Conservation (phyloP, 805 yeast species). For the Cyberlindnera japonica region DNA sequence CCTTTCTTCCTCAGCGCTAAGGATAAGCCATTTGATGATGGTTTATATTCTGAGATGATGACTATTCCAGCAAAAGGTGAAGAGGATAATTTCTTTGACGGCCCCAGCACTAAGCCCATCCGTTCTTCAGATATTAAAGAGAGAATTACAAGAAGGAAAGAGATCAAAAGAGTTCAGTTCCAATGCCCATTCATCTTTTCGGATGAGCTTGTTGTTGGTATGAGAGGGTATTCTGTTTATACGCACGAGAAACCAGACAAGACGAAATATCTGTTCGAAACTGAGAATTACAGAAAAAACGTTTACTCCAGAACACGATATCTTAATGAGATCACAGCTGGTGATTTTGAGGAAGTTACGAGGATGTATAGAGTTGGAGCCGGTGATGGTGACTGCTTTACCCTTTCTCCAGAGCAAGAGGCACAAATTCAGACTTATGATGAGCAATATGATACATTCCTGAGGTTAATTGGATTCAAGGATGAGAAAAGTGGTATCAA, state of each 20-base stretch:
- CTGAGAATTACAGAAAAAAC: conserved; percentile 46
- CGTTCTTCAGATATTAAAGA: conserved; percentile 41
- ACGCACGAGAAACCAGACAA: conserved; percentile 48
- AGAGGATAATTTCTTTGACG: conserved; percentile 27
- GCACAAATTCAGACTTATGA: conserved; percentile 32
- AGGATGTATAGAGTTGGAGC: conserved; percentile 44
- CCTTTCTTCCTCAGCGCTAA: conserved; percentile 57
- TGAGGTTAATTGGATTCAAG: conserved; percentile 69
- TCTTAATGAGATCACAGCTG: conserved; percentile 40
- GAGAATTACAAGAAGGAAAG: conserved; percentile 52
- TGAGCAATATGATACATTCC: conserved; percentile 40
- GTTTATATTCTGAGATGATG: conserved; percentile 53
- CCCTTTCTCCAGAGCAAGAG: conserved; percentile 36
- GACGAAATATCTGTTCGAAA: conserved; percentile 51
- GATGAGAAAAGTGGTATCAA: conserved; percentile 38
- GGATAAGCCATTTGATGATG: conserved; percentile 38
- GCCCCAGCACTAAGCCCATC: conserved; percentile 41
- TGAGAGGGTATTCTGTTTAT: conserved; percentile 68
- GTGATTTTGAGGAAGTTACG: conserved; percentile 34
- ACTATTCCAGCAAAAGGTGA: conserved; percentile 25
- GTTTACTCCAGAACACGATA: conserved; percentile 46
- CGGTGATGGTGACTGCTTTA: conserved; percentile 35
- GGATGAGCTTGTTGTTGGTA: conserved; percentile 53
- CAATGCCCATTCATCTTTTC: conserved; percentile 57
- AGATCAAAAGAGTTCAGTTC: conserved; percentile 60